Base-by-base conservation (phyloP, 148 eudicot genomes). In the Vaccinium vitisidaea region DNA sequence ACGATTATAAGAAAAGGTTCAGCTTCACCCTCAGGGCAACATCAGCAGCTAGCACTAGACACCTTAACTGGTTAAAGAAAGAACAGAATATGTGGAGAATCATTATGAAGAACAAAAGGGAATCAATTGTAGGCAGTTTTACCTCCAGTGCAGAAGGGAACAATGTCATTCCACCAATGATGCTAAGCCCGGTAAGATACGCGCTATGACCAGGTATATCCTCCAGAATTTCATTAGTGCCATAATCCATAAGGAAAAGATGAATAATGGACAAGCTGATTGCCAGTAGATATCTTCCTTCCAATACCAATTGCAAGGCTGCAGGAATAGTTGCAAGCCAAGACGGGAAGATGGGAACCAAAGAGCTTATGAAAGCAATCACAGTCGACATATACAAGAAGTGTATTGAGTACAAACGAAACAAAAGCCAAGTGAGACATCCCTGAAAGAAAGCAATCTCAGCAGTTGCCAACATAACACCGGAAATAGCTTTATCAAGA, bases 111-210 rank as follows among this genome's bases (percentile, higher is more conserved):
- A 3, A 65, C 71, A 27, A 67, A 12, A 67, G 73, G 36, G 73
- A 25, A 67, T 23, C 16, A 67, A 67, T 67, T 25, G 15, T 25
- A 12, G 39, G 36, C 73, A 27, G 73, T 67, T 67, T 67, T 25
- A 67, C 73, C 98, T 92, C 94, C 79, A 93, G 27, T 73, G 95
- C 94, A 81, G 97, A 94, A 50, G 94, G 90, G 88, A 94, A 96
- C 90, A 96, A 87, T 70, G 99, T 91, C 97, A 93, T 93, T 79
- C 99, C 99, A 83, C 99, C 99, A 74, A 96, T 92, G 77, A 96
- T 94, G 89, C 99, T 95, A 67, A 96, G 98, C 16, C 95, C 98
- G 0, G 98, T 96, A 43, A 96, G 95, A 86, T 96, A 96, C 1
- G 93, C 89, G 84, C 87, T 95, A 70, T 96, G 89, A 70, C 99